These are phyloP conservation scores for Monascus ruber DNA, from an alignment of 2,329 filamentous ascomycete genomes.

Conservation along the genomic window DNA sequence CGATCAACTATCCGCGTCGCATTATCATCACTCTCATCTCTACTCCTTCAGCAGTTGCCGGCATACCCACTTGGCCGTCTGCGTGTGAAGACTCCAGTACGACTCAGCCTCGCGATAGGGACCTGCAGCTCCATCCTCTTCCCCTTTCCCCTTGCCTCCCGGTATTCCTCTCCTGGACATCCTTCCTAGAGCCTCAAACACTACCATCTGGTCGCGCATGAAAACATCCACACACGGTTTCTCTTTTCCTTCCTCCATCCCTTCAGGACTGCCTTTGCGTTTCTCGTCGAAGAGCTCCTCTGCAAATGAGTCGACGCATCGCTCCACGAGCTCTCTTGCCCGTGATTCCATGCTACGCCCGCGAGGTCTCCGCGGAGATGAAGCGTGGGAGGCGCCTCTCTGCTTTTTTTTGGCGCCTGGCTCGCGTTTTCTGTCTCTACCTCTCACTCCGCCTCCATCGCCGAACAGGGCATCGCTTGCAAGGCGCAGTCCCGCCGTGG, in stretches of 20 bases:
- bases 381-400: neutral
- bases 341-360: conserved; percentile 13
- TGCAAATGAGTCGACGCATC: conserved; percentile 35
- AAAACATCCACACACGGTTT: conserved; percentile 42
- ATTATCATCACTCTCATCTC: too few species aligned
- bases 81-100: conserved; percentile 30
- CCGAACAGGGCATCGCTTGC: conserved; percentile 42
- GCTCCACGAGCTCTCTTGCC: conserved; percentile 28
- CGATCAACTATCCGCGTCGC: too few species aligned
- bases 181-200: conserved; percentile 46
- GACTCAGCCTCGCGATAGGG: conserved; percentile 8
- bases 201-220: conserved; percentile 48
- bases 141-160: conserved; percentile 7
- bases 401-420: conserved; percentile 4
- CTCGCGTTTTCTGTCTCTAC: neutral
- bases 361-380: neutral
- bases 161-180: conserved; percentile 6
- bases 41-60: conserved; percentile 21
- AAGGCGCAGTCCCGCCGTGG: conserved; percentile 36
- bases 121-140: conserved; percentile 6
- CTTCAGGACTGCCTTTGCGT: conserved; percentile 1
- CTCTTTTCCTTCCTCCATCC: conserved; percentile 1
- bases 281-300: conserved; percentile 33
- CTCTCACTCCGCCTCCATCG: conserved; percentile 5
- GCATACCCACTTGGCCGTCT: conserved; percentile 36